These are phyloP conservation scores for Rhizomucor miehei DNA, from an alignment of 371 early-diverging fungal species.

Conservation along the genomic window DNA sequence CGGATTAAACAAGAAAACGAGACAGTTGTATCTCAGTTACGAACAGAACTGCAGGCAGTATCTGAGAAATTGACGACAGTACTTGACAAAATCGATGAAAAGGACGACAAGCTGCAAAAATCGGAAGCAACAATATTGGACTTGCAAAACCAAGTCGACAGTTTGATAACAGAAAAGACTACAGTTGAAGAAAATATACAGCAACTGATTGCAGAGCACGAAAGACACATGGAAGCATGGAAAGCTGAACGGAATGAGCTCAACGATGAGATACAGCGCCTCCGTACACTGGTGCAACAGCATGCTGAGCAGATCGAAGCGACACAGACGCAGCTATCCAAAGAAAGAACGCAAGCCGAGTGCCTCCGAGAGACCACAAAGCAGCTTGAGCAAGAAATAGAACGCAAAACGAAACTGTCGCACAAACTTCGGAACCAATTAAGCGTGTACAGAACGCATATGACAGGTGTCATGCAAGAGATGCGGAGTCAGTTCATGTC, in stretches of 20 bases:
- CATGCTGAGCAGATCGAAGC: constrained; percentile 1
- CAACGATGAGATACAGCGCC: constrained; percentile 11
- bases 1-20: constrained; percentile 4
- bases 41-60: constrained; percentile 5
- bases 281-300: constrained; percentile 6
- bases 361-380: constrained; percentile 7
- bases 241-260: constrained; percentile 1
- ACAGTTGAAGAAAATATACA: constrained; percentile 8
- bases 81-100: constrained; percentile 7
- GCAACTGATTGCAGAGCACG: constrained; percentile 4
- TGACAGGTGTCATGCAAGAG: constrained; percentile 16
- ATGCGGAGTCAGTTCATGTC: constrained; percentile 14
- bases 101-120: neutral
- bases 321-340: constrained; percentile 4
- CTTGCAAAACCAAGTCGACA: constrained; percentile 4
- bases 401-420: constrained; percentile 3
- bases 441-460: constrained; percentile 14
- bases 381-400: constrained; percentile 4
- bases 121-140: constrained; percentile 4
- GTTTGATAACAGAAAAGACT: constrained; percentile 1
- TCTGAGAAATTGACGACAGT: constrained; percentile 3
- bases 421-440: constrained; percentile 19
- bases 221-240: constrained; percentile 8
- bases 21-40: constrained; percentile 3
- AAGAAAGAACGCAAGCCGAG: constrained; percentile 9